Evolutionary conservation across 441 rosid species (phyloP), one percentile per base, ranked within the genome.

Genomic region (Eruca vesicaria): DNA sequence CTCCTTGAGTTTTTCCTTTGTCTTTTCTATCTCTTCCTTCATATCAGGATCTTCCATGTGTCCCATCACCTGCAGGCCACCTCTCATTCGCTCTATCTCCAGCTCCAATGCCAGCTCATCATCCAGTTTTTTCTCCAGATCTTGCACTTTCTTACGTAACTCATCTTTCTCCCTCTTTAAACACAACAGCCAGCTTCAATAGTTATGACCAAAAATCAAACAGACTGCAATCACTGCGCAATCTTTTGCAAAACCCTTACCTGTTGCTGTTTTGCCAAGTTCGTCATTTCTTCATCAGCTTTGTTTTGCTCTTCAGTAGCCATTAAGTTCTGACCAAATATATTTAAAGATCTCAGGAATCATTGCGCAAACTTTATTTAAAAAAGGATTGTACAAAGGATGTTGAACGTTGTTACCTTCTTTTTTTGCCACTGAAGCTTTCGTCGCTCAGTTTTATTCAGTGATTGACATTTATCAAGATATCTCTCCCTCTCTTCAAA

Each of bases 261-360:
- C 90, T 84, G 81, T 43, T 91, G 97, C 55, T 76, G 81, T 65
- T 84, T 80, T 41, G 84, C 94, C 80, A 89, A 18, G 74, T 63
- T 84, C 56, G 79, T 59, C 67, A 86, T 56, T 5, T 73, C 82
- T 68, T 78, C 84, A 75, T 88, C 85, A 36, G 83, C 90, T 50
- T 85, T 89, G 16, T 75, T 73, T 78, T 91, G 94, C 89, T 88
- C 97, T 84, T 81, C 31, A 45, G 73, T 83, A 52, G 93, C 90
- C 68, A 55, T 84, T 68, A 81, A 80, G 78, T 83, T 83, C 97
- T 91, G 74, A 72, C 78, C 78, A 63, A 69, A 26, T 9, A 66
- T 43, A 7, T 62, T 43, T 11, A 52, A 14, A 57, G 9, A 63
- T 58, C 12, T 18, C 52, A 43, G 0, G 5, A 50, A 15, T 33